Base-by-base conservation (phyloP, 345 rosid species). In the Populus nigra region DNA sequence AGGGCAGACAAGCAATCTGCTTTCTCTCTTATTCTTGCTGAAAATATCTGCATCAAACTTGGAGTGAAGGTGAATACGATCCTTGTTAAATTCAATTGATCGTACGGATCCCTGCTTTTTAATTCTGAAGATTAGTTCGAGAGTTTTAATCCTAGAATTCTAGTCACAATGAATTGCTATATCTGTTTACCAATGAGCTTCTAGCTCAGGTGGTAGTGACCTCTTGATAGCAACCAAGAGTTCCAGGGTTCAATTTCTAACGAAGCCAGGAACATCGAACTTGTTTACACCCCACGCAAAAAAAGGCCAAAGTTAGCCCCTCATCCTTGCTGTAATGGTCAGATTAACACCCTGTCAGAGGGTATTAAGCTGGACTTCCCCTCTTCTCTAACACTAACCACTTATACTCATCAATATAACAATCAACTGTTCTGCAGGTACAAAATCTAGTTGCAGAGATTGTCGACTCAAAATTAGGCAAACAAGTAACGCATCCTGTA, bases 371-470 rank as follows among this genome's bases (percentile, higher is more conserved):
- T 41, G 2, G 12, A 41, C 45, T 9, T 9, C 45, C 45, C 45
- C 12, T 41, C 45, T 41, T 41, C 45, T 41, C 45, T 41, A 41
- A 41, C 45, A 8, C 45, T 41, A 41, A 2, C 45, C 45, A 41
- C 3, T 9, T 9, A 9, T 0, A 67, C 47, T 65, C 70, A 3
- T 20, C 23, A 82, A 81, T 39, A 18, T 61, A 31, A 6, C 18
- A 7, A 57, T 27, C 33, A 36, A 79, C 75, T 69, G 33, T 79
- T 73, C 77, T 81, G 69, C 83, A 93, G 99, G 97, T 86, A 62
- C 93, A 96, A 70, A 96, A 96, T 89, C 85, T 93, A 80, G 99
- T 94, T 50, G 94, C 96, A 0, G 98, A 96, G 86, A 96, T 96
- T 74, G 92, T 89, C 0, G 96, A 93, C 88, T 92, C 99, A 2